Percentiles rank a stretch among this genome's conserved stretches.
Evolutionary conservation across 208 protist species (phyloP).

Genomic region (Novymonas esmeraldas): DNA sequence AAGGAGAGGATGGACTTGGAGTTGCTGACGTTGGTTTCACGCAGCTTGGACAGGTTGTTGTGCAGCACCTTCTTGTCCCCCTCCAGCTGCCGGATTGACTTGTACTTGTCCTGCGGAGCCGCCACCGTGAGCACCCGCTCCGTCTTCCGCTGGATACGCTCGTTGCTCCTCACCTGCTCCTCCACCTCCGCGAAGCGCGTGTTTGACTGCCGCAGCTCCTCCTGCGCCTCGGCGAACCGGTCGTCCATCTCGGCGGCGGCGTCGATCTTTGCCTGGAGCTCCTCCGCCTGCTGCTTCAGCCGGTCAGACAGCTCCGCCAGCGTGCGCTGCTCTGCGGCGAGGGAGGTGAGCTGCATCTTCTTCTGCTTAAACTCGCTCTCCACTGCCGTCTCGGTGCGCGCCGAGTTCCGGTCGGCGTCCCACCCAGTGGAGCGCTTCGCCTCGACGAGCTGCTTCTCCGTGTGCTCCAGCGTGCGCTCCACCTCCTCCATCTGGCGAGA

Average conservation of each 20-base stretch:
- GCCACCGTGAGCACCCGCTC: conserved; percentile 61
- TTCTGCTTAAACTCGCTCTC: conserved; percentile 61
- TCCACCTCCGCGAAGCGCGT: conserved; percentile 37
- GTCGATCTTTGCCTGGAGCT: conserved; percentile 43
- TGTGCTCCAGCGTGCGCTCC: conserved; percentile 58
- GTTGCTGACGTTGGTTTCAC: conserved; percentile 68
- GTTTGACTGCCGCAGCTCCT: conserved; percentile 47
- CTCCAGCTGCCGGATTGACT: conserved; percentile 70
- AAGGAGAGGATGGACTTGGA: conserved; percentile 81
- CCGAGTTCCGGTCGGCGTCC: conserved; percentile 34
- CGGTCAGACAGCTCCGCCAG: conserved; percentile 45
- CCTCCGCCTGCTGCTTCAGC: conserved; percentile 54
- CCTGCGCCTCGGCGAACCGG: conserved; percentile 55
- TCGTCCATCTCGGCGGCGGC: conserved; percentile 44
- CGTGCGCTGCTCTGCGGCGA: conserved; percentile 37
- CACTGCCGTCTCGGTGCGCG: conserved; percentile 19
- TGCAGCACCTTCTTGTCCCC: conserved; percentile 78
- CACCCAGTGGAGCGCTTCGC: conserved; percentile 71
- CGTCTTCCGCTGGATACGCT: conserved; percentile 85
- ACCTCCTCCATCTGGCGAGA: conserved; percentile 60
- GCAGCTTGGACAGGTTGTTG: conserved; percentile 69
- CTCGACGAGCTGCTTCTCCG: conserved; percentile 40
- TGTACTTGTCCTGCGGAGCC: conserved; percentile 56
- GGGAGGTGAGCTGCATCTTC: conserved; percentile 24
- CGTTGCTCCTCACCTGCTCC: conserved; percentile 66